Percentiles rank a stretch among this genome's conserved stretches.
Conservation (phyloP, 1,284 basidiomycete genomes). For the Psilocybe mexicana region DNA sequence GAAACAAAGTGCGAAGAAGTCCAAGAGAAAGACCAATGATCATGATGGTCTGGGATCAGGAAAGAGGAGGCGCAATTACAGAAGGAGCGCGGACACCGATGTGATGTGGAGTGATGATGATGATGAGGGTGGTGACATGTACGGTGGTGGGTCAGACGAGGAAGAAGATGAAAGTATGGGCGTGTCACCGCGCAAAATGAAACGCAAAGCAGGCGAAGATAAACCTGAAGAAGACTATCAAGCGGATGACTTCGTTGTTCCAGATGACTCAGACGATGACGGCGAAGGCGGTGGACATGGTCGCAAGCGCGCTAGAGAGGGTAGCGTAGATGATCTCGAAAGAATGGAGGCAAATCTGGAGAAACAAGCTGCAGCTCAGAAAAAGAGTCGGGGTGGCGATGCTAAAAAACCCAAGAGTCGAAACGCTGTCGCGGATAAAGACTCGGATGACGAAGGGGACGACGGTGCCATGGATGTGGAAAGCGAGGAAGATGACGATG, state of each 20-base stretch:
- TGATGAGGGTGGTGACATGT: conserved; percentile 55
- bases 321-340: conserved; percentile 63
- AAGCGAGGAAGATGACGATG: conserved; percentile 72
- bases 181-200: conserved; percentile 43
- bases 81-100: conserved; percentile 44
- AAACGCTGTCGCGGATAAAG: conserved; percentile 26
- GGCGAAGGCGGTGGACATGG: conserved; percentile 34
- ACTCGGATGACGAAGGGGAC: conserved; percentile 31
- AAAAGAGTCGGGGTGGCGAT: conserved; percentile 17
- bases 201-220: conserved; percentile 41
- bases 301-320: conserved; percentile 40
- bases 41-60: conserved; percentile 48
- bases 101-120: conserved; percentile 62
- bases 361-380: conserved; percentile 36
- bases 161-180: conserved; percentile 41
- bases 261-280: conserved; percentile 72
- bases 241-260: conserved; percentile 81
- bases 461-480: conserved; percentile 70
- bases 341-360: conserved; percentile 68
- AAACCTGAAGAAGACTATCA: conserved; percentile 63
- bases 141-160: conserved; percentile 44
- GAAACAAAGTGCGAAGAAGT: conserved; percentile 63
- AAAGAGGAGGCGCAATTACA: conserved; percentile 48
- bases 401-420: conserved; percentile 32
- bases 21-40: conserved; percentile 51